Conservation (phyloP, 148 eudicot species). For the Mesembryanthemum crystallinum region DNA sequence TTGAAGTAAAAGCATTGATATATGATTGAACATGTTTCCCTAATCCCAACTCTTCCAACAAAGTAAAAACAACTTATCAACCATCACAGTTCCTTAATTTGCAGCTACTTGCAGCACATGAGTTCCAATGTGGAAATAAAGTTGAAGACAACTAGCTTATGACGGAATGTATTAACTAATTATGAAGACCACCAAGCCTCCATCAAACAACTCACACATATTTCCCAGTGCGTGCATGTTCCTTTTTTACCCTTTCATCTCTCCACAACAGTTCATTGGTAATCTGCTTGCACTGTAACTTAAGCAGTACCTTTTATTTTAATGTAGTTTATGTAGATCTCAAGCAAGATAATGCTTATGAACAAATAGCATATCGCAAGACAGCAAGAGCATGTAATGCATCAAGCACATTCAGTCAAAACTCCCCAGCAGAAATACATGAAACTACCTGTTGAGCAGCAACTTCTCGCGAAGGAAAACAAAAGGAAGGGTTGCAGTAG, state of each 20-base stretch:
- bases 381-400: not conserved
- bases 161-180: not conserved
- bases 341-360: not conserved
- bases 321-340: not conserved
- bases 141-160: not conserved
- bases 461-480: constrained; percentile 68
- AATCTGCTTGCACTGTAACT: not conserved
- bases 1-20: not conserved
- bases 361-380: not conserved
- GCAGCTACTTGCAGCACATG: too few species aligned
- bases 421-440: not conserved
- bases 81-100: not conserved
- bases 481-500: constrained; percentile 65
- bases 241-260: not conserved
- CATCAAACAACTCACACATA: not conserved
- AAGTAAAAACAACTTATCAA: not conserved
- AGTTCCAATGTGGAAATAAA: too few species aligned
- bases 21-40: not conserved
- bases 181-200: not conserved
- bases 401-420: not conserved
- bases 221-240: not conserved
- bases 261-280: not conserved
- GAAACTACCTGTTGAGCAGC: constrained; percentile 65
- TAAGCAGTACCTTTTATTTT: not conserved
- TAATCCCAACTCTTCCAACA: not conserved